Percentiles rank a stretch among this genome's conserved stretches.
phyloP scores from a whole-genome alignment of 768 basidiomycete species.

The Boletus rubescentipes region DNA sequence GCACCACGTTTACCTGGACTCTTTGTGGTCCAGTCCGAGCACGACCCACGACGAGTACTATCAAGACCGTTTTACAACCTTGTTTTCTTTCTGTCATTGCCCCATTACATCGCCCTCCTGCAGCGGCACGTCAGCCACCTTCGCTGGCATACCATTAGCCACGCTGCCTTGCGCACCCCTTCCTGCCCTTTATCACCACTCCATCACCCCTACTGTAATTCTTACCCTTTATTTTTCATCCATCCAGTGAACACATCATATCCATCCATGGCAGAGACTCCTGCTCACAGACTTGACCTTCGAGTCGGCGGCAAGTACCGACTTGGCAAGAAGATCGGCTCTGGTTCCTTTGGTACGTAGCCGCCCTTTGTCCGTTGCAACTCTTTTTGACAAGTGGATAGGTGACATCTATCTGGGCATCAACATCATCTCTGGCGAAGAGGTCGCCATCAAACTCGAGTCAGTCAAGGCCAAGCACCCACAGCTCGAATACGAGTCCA shows the following conservation, averaged over 20 bases:
- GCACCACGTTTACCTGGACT: conserved; percentile 26
- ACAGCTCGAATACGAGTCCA: conserved; percentile 98
- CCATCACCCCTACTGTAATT: conserved; percentile 10
- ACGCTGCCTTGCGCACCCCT: conserved; percentile 33
- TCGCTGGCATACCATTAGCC: conserved; percentile 33
- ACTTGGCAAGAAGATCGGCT: conserved; percentile 99
- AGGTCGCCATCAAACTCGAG: conserved; percentile 99
- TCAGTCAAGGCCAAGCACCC: conserved; percentile 99
- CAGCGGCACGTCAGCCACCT: conserved; percentile 35
- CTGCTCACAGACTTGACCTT: conserved; percentile 75
- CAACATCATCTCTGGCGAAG: conserved; percentile 99
- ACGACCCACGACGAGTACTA: conserved; percentile 1
- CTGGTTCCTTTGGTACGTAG: conserved; percentile 90
- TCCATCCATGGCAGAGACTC: conserved; percentile 67
- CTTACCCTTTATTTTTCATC: conserved; percentile 14
- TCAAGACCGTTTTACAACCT: conserved; percentile 2
- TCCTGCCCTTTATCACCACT: conserved; percentile 25
- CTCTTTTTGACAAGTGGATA: conserved; percentile 31
- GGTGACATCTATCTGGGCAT: conserved; percentile 99
- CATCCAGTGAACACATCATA: conserved; percentile 10
- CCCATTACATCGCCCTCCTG: conserved; percentile 1
- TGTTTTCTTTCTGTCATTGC: background rate
- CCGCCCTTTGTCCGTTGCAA: background rate
- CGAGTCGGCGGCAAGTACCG: conserved; percentile 94
- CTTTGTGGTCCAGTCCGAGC: conserved; percentile 4